Conservation (phyloP, 148 eudicot genomes). For the Camellia japonica region DNA sequence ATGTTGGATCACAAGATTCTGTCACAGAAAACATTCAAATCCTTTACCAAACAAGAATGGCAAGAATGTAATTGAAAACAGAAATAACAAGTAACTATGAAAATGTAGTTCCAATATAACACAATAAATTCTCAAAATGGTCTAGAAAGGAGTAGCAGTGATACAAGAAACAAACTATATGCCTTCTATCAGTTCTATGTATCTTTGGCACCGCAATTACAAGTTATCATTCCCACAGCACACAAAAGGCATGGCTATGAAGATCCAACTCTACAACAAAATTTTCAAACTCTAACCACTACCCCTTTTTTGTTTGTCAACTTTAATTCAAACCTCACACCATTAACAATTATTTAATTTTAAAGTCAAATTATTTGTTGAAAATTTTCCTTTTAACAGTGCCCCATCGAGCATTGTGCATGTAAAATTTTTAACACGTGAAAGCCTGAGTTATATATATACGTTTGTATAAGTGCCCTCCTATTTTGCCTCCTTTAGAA, state of each 20-base stretch:
- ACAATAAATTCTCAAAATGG: not conserved
- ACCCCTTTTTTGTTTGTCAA: not conserved
- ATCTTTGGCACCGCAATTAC: not conserved
- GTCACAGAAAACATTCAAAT: not conserved
- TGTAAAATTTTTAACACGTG: no score
- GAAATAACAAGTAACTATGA: not conserved
- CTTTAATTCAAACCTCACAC: no score
- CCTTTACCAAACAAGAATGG: not conserved
- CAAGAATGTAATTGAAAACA: no score
- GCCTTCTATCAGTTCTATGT: not conserved
- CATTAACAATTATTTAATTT: no score
- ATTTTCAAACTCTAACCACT: not conserved
- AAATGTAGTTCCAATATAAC: not conserved
- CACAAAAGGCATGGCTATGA: not conserved
- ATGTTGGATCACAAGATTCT: constrained; percentile 3
- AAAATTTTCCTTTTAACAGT: no score
- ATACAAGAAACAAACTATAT: not conserved
- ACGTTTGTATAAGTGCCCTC: no score
- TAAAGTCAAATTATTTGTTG: no score
- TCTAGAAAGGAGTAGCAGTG: not conserved
- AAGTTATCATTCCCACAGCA: not conserved
- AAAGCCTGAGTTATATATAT: no score
- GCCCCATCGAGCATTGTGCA: no score
- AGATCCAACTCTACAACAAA: not conserved
- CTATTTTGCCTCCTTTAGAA: no score